phyloP scores from a whole-genome alignment of 805 yeast genomes.

The Candida taoyuanica region DNA sequence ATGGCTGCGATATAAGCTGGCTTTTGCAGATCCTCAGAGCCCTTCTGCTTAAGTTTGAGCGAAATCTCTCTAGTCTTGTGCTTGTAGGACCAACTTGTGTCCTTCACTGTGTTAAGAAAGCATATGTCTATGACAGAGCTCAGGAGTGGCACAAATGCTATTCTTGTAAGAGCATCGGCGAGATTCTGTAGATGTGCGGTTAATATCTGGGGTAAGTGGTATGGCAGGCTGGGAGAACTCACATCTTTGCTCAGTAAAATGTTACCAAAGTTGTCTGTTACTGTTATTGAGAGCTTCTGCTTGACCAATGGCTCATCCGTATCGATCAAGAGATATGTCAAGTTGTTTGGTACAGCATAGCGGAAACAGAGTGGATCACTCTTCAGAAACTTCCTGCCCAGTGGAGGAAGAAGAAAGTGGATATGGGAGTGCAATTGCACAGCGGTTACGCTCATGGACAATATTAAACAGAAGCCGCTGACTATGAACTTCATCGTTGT shows the following conservation, averaged over 20 bases:
- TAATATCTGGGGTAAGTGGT: too few species aligned
- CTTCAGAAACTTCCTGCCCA: background rate
- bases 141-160: constrained; percentile 14
- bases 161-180: constrained; percentile 4
- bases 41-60: constrained; percentile 4
- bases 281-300: constrained; percentile 11
- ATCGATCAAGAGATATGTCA: constrained; percentile 17
- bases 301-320: constrained; percentile 2
- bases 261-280: constrained; percentile 11
- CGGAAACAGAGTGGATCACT: constrained; percentile 5
- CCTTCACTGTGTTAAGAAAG: constrained; percentile 28
- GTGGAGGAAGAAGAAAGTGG: constrained; percentile 3
- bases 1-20: background rate
- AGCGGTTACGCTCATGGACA: too few species aligned
- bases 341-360: constrained; percentile 2
- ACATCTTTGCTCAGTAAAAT: constrained; percentile 9
- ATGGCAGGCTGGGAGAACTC: too few species aligned
- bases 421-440: too few species aligned
- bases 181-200: constrained; percentile 10
- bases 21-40: background rate
- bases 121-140: constrained; percentile 24
- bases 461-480: too few species aligned
- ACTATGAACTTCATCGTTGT: too few species aligned
- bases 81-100: constrained; percentile 32
- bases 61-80: constrained; percentile 14